A percentile compares a stretch with the other conserved stretches of the same genome.
Conservation (phyloP, 2,329 filamentous ascomycete genomes). For the Phaeoacremonium minimum region DNA sequence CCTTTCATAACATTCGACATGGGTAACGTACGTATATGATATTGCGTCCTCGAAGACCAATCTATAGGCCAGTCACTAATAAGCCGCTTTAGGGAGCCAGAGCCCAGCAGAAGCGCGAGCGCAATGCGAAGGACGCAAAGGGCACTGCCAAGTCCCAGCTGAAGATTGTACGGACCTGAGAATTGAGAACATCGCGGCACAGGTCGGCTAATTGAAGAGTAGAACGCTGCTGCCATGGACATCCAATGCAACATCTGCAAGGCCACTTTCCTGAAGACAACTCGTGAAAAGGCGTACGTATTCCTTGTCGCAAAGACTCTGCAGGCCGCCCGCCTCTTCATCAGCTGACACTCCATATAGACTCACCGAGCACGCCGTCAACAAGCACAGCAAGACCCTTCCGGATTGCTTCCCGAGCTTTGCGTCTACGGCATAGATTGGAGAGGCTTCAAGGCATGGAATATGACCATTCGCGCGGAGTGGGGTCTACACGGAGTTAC, state of each 20-base stretch:
- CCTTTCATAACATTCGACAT: constrained; percentile 1
- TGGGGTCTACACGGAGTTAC: constrained; percentile 4
- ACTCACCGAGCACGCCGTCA: constrained; percentile 66
- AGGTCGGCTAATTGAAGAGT: too few species aligned
- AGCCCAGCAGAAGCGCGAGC: constrained; percentile 63
- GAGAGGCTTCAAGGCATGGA: not conserved
- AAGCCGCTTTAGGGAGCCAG: constrained; percentile 35
- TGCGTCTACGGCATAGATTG: constrained; percentile 12
- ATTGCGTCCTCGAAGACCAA: too few species aligned
- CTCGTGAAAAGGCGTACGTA: constrained; percentile 64
- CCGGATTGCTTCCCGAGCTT: constrained; percentile 65
- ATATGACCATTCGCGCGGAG: too few species aligned
- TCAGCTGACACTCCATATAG: constrained; percentile 26
- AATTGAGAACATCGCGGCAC: too few species aligned
- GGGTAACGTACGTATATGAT: constrained; percentile 7
- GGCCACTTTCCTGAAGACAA: constrained; percentile 74
- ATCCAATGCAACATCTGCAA: constrained; percentile 77
- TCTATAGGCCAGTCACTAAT: too few species aligned
- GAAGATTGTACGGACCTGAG: too few species aligned
- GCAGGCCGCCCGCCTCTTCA: not conserved
- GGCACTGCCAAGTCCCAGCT: constrained; percentile 61
- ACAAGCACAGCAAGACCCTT: constrained; percentile 73
- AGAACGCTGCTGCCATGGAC: constrained; percentile 68
- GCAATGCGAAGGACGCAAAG: constrained; percentile 59
- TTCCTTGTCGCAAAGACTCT: too few species aligned